Evolutionary conservation across 176 grass and related monocot species (phyloP).

Genomic region (Ampelocalamus luodianensis): DNA sequence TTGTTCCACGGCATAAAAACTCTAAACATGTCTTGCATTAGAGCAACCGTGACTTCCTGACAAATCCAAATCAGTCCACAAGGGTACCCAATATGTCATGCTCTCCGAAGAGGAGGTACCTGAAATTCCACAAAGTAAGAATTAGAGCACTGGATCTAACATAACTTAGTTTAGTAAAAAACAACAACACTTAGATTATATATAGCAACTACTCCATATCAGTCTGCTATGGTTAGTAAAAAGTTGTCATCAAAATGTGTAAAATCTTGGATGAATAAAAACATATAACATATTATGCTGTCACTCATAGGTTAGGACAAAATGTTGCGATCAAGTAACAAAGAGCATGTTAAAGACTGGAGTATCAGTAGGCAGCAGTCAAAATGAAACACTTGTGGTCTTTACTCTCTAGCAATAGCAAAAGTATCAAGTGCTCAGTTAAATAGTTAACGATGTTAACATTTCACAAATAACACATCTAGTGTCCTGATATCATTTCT

Average conservation of each 20-base stretch:
- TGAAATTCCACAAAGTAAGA: slow-evolving; percentile 25
- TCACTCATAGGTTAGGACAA: neutral
- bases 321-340: neutral
- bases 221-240: neutral
- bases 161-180: neutral
- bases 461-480: neutral
- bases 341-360: neutral
- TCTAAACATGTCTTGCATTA: slow-evolving; percentile 18
- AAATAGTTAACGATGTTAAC: neutral
- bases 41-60: neutral
- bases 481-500: neutral
- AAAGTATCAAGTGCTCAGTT: neutral
- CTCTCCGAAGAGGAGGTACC: slow-evolving; percentile 71
- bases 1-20: slow-evolving; percentile 26
- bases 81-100: slow-evolving; percentile 66
- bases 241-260: neutral
- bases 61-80: slow-evolving; percentile 43
- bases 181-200: neutral
- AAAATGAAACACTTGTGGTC: neutral
- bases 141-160: neutral
- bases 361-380: neutral
- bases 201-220: neutral
- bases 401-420: neutral
- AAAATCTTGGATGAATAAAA: neutral
- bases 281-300: neutral